These are phyloP conservation scores for Cicer yamashitae DNA, from an alignment of 306 rosid species.

Conservation along the genomic window DNA sequence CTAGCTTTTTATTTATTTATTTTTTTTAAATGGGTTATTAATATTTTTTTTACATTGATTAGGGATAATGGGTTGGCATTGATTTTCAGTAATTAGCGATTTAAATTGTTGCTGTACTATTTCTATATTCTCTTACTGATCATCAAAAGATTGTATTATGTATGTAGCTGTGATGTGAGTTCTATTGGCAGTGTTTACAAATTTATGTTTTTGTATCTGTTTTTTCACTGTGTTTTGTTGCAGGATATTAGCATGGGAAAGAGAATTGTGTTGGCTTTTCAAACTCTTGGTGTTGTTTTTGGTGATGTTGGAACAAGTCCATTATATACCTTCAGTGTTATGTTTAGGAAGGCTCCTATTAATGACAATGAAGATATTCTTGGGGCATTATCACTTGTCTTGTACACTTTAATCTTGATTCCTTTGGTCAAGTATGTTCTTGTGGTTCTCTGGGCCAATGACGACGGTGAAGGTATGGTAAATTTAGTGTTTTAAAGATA, in stretches of 20 bases:
- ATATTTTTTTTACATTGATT: background rate
- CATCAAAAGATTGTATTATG: background rate
- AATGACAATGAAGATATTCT: constrained; percentile 83
- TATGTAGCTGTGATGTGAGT: constrained; percentile 1
- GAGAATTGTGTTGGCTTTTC: constrained; percentile 74
- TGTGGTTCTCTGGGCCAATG: constrained; percentile 95
- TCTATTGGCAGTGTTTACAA: background rate
- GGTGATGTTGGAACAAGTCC: constrained; percentile 99
- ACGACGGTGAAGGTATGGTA: constrained; percentile 90
- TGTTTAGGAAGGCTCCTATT: constrained; percentile 94
- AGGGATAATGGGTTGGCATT: background rate
- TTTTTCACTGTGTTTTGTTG: constrained; percentile 39
- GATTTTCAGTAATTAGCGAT: constrained; percentile 13
- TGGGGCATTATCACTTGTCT: constrained; percentile 90
- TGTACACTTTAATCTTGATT: constrained; percentile 91
- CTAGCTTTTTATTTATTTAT: background rate
- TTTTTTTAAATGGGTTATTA: background rate
- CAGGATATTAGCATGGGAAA: constrained; percentile 82
- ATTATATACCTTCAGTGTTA: constrained; percentile 88
- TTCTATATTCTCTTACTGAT: background rate
- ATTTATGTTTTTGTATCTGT: background rate
- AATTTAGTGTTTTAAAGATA: constrained; percentile 29
- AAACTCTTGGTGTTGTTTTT: constrained; percentile 97
- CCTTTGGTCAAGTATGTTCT: constrained; percentile 91
- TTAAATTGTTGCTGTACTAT: constrained; percentile 1